These are phyloP conservation scores for Mycena floridula DNA, from an alignment of 768 basidiomycete species.

Conservation along the genomic window DNA sequence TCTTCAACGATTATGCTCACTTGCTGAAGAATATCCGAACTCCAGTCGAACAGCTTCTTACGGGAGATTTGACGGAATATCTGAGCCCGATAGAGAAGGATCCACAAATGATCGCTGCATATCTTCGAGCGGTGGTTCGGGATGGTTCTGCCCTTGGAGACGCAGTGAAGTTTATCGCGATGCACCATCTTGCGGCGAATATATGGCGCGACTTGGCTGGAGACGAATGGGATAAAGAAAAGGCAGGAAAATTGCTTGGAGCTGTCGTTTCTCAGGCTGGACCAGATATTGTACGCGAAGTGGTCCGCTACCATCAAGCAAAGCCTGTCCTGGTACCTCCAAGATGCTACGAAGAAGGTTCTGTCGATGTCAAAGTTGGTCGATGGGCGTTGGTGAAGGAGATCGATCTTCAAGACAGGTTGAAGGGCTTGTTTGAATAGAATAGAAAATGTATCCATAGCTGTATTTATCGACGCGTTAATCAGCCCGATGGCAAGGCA, in stretches of 20 bases:
- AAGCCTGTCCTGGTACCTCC: neutral
- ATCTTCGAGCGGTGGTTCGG: slow-evolving; percentile 50
- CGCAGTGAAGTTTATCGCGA: slow-evolving; percentile 59
- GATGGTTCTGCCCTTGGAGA: slow-evolving; percentile 33
- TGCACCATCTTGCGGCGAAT: slow-evolving; percentile 73
- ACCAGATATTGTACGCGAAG: slow-evolving; percentile 38
- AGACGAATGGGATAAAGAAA: slow-evolving; percentile 23
- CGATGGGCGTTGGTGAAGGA: too few relatives aligned
- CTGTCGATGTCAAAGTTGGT: too few relatives aligned
- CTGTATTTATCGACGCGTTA: too few relatives aligned
- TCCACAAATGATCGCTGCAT: slow-evolving; percentile 54
- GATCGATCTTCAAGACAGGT: too few relatives aligned
- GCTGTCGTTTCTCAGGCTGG: slow-evolving; percentile 47
- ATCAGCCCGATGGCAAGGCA: too few relatives aligned
- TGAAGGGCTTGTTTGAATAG: too few relatives aligned
- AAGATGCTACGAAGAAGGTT: neutral
- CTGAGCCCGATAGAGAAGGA: slow-evolving; percentile 68
- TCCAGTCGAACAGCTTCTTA: slow-evolving; percentile 44
- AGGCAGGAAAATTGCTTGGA: slow-evolving; percentile 41
- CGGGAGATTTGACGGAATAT: slow-evolving; percentile 50
- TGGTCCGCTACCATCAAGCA: slow-evolving; percentile 53
- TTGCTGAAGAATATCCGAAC: slow-evolving; percentile 54
- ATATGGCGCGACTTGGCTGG: slow-evolving; percentile 61
- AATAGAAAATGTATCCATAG: too few relatives aligned
- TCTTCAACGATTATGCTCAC: slow-evolving; percentile 80